Evolutionary conservation across 176 grass and related monocot genomes (phyloP), one percentile per base, ranked within the genome.

Genomic region (Pontederia crassipes): DNA sequence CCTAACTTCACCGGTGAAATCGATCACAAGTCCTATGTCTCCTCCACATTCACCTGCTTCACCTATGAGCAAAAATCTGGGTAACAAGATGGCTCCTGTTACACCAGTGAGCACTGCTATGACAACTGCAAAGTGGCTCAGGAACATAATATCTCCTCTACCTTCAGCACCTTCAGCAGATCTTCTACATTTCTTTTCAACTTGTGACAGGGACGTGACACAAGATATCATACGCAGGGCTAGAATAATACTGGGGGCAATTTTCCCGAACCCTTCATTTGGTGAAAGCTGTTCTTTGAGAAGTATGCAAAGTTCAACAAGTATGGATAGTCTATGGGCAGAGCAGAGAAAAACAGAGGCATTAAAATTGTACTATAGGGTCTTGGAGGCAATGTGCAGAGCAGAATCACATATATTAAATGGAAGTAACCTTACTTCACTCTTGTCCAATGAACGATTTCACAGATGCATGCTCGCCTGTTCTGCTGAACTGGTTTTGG

Each of bases 401-500:
- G 84, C 83, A 70, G 93, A 97, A 49, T 88, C 84, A 60, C 77
- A 84, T 54, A 76, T 97, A 61, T 79, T 81, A 64, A 90, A 80
- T 50, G 80, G 78, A 61, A 84, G 52, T 62, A 95, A 90, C 78
- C 92, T 96, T 66, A 83, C 82, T 71, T 84, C 78, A 32, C 81
- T 96, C 17, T 58, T 96, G 58, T 80, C 81, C 46, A 96, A 88
- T 65, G 92, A 96, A 28, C 81, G 87, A 45, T 96, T 97, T 52
- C 84, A 97, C 82, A 75, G 92, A 32, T 97, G 92, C 75, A 97
- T 97, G 92, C 76, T 97, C 74, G 81, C 92, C 27, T 97, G 92
- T 80, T 87, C 92, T 54, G 83, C 92, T 64, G 92, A 97, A 67
- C 73, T 97, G 57, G 92, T 97, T 60, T 78, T 97, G 61, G 84